phyloP scores from a whole-genome alignment of 768 basidiomycete species.

The Russula virescens region DNA sequence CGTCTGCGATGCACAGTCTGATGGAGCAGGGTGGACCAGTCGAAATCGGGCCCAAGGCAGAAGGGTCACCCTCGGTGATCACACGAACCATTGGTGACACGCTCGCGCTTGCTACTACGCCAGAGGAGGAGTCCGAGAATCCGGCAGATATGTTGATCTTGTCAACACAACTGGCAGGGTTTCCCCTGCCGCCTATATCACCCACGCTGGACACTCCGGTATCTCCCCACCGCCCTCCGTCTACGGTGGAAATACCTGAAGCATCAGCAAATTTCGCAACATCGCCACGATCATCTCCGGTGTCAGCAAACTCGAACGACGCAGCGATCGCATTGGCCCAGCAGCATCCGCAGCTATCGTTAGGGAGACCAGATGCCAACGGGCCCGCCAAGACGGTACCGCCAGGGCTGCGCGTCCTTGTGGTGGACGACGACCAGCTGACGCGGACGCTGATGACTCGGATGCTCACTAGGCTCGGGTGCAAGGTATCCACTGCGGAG shows the following conservation, averaged over 20 bases:
- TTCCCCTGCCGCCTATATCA: background rate
- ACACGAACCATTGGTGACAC: constrained; percentile 39
- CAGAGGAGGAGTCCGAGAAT: constrained; percentile 11
- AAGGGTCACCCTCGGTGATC: constrained; percentile 31
- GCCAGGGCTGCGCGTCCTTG: constrained; percentile 56
- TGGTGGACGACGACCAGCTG: constrained; percentile 79
- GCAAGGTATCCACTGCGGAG: constrained; percentile 72
- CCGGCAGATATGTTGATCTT: background rate
- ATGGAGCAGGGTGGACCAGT: constrained; percentile 65
- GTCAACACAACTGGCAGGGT: background rate
- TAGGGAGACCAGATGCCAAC: constrained; percentile 13
- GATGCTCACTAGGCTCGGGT: constrained; percentile 72
- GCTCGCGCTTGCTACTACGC: constrained; percentile 14
- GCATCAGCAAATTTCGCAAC: background rate
- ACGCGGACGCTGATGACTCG: constrained; percentile 79
- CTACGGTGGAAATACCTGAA: background rate
- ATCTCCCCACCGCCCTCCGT: background rate
- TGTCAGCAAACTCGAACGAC: background rate
- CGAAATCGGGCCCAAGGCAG: constrained; percentile 47
- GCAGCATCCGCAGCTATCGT: background rate
- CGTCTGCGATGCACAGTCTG: constrained; percentile 51
- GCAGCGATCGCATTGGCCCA: background rate
- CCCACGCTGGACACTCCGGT: background rate
- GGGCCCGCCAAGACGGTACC: constrained; percentile 33
- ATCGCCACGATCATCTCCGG: background rate